Evolutionary conservation across 352 stramenopile genomes (phyloP), one percentile per base, ranked within the genome.

Genomic region (Hyaloperonospora brassicae): DNA sequence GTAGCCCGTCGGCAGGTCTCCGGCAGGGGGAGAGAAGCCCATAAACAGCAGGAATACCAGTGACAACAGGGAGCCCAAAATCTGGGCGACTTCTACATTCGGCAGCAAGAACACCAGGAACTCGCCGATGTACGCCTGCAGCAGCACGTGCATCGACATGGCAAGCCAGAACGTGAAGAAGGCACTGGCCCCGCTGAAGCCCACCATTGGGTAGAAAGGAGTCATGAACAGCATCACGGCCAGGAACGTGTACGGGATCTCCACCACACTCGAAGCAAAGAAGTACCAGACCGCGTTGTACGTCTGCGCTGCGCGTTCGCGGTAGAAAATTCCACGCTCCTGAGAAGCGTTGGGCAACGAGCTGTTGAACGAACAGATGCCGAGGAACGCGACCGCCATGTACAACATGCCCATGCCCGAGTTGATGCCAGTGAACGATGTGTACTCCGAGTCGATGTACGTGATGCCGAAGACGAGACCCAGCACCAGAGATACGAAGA

Each of bases 271-370:
- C 9, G 25, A 12, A 38, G 12, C 75, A 3, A 95, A 47, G 27
- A 79, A 82, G 60, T 97, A 93, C 59, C 86, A 83, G 8, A 79
- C 54, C 22, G 82, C 62, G 38, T 85, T 79, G 64, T 98, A 98
- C 57, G 95, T 97, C 58, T 90, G 55, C 11, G 87, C 77, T 6
- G 86, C 79, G 31, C 93, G 87, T 64, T 98, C 91, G 9, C 89
- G 74, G 79, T 98, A 98, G 62, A 94, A 98, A 30, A 88, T 79
- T 12, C 89, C 87, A 41, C 91, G 75, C 52, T 97, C 86, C 17
- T 83, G 72, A 30, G 86, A 64, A 36, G 91, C 77, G 10, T 95
- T 65, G 3, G 84, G 72, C 40, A 96, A 67, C 30, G 88, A 72
- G 10, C 63, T 87, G 49, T 89, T 77, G 36, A 96, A 84, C 31